Evolutionary conservation across 2,329 filamentous ascomycete genomes (phyloP).

Genomic region (Aspergillus hortae): DNA sequence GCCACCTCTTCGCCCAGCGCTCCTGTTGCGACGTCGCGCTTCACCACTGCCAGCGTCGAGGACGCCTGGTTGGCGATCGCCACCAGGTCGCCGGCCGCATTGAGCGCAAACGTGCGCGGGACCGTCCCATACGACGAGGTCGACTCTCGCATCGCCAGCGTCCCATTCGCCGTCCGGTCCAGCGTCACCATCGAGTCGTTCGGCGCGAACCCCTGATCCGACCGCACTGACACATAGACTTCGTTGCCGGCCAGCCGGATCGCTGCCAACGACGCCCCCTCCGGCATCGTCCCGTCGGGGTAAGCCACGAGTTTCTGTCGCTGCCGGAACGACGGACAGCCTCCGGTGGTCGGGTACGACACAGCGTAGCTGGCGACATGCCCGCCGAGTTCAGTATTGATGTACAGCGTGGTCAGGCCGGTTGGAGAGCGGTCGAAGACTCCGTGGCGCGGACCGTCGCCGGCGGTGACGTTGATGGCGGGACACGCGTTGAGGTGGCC

Average conservation of each 20-base stretch:
- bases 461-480: constrained; percentile 41
- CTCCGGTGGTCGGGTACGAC: constrained; percentile 19
- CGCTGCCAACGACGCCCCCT: constrained; percentile 24
- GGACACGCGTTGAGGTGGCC: constrained; percentile 47
- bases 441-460: constrained; percentile 63
- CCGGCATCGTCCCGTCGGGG: constrained; percentile 20
- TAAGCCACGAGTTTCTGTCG: constrained; percentile 26
- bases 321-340: constrained; percentile 26
- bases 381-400: constrained; percentile 59
- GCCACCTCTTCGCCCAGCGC: constrained; percentile 47
- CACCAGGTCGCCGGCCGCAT: constrained; percentile 59
- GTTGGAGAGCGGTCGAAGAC: constrained; percentile 36
- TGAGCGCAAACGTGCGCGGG: constrained; percentile 67
- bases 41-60: constrained; percentile 58
- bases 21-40: constrained; percentile 59
- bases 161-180: constrained; percentile 56
- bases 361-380: constrained; percentile 48
- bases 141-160: constrained; percentile 54
- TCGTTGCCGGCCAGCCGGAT: constrained; percentile 20
- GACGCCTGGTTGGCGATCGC: constrained; percentile 64
- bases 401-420: constrained; percentile 27
- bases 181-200: constrained; percentile 30
- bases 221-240: constrained; percentile 32
- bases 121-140: constrained; percentile 61
- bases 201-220: constrained; percentile 24